Evolutionary conservation across 352 stramenopile species (phyloP).

Genomic region (Thraustochytrium striatum): DNA sequence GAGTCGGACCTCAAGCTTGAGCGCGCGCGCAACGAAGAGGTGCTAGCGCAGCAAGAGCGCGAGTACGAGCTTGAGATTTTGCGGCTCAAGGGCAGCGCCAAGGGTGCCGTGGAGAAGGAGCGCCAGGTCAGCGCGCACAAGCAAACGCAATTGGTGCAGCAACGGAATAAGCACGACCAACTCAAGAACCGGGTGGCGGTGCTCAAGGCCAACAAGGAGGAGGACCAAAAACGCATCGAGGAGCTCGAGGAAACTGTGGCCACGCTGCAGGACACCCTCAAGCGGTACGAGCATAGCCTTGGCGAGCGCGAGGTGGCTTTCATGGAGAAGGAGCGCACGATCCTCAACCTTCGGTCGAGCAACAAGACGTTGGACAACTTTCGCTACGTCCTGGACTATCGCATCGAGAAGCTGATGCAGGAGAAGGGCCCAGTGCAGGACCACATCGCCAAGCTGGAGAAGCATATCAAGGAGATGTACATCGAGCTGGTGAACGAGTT

Average conservation of each 20-base stretch:
- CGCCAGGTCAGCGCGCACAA: constrained; percentile 58
- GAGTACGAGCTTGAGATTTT: constrained; percentile 63
- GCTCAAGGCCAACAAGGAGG: constrained; percentile 50
- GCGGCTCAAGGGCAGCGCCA: constrained; percentile 57
- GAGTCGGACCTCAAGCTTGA: constrained; percentile 49
- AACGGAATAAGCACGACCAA: constrained; percentile 59
- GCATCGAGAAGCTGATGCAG: constrained; percentile 60
- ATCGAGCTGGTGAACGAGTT: constrained; percentile 60
- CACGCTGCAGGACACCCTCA: constrained; percentile 58
- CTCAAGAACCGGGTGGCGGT: constrained; percentile 57
- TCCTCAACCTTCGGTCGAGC: constrained; percentile 56
- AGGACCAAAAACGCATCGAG: constrained; percentile 53
- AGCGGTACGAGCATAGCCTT: constrained; percentile 59
- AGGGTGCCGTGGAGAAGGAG: constrained; percentile 57
- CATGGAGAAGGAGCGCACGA: constrained; percentile 59
- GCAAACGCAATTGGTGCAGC: constrained; percentile 52
- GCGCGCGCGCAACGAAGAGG: constrained; percentile 44
- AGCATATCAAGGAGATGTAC: constrained; percentile 60
- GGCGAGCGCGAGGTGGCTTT: constrained; percentile 59
- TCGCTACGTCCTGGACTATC: constrained; percentile 60
- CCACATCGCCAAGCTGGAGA: constrained; percentile 60
- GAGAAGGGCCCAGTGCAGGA: constrained; percentile 58
- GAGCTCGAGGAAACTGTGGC: constrained; percentile 54
- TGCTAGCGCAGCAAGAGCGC: constrained; percentile 59
- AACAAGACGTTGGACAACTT: constrained; percentile 64